Conservation (phyloP, 2,329 filamentous ascomycete genomes). For the Paracoccidioides lutzii region DNA sequence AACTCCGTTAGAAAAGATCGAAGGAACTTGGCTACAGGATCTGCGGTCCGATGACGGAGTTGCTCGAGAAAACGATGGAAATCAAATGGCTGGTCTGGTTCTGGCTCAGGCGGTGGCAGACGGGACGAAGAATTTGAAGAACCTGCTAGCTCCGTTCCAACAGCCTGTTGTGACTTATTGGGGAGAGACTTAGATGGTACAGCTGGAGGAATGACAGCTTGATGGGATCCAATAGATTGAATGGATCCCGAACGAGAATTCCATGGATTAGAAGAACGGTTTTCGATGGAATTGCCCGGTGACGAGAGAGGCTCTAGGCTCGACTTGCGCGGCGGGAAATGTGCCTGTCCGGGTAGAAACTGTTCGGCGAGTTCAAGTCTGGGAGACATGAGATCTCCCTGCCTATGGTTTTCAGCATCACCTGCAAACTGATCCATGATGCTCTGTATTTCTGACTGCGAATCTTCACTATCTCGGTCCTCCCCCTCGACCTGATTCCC, state of each 20-base stretch:
- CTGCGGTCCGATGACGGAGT: conserved; percentile 89
- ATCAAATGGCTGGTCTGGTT: conserved; percentile 81
- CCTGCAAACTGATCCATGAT: conserved; percentile 96
- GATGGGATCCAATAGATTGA: conserved; percentile 3
- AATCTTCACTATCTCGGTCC: conserved; percentile 53
- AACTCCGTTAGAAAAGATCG: conserved; percentile 92
- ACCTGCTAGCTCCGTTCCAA: conserved; percentile 18
- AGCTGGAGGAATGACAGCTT: conserved; percentile 13
- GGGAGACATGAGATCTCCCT: conserved; percentile 73
- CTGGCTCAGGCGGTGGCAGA: conserved; percentile 62
- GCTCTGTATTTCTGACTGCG: conserved; percentile 78
- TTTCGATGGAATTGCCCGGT: conserved; percentile 20
- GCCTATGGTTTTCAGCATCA: conserved; percentile 53
- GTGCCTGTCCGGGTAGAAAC: conserved; percentile 50
- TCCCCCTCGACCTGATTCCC: conserved; percentile 36
- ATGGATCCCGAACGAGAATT: conserved; percentile 7
- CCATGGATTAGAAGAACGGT: conserved; percentile 11
- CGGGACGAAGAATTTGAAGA: conserved; percentile 31
- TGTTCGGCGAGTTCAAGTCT: conserved; percentile 72
- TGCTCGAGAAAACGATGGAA: conserved; percentile 97
- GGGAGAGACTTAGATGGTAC: conserved; percentile 17
- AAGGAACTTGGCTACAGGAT: conserved; percentile 89
- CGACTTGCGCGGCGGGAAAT: conserved; percentile 71
- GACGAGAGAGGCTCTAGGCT: conserved; percentile 61
- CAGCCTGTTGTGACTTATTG: conserved; percentile 8